These are phyloP conservation scores for Penicillium flavigenum DNA, from an alignment of 495 filamentous ascomycete species.

Conservation along the genomic window DNA sequence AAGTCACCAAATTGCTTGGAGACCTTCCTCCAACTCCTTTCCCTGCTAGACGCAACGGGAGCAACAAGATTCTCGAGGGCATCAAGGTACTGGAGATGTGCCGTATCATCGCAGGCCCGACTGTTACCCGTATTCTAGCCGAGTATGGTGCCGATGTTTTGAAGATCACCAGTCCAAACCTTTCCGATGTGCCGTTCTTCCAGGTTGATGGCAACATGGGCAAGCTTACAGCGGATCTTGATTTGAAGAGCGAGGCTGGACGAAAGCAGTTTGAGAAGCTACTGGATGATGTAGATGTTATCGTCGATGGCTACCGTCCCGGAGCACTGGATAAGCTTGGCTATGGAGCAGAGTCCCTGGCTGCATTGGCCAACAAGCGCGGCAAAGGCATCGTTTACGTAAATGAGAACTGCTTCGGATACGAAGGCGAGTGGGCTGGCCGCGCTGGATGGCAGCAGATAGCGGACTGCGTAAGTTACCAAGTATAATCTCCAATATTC, in stretches of 20 bases:
- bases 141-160: slow-evolving; percentile 68
- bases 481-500: neutral
- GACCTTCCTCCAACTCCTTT: slow-evolving; percentile 56
- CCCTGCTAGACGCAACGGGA: slow-evolving; percentile 30
- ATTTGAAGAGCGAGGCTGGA: slow-evolving; percentile 56
- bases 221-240: slow-evolving; percentile 58
- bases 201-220: slow-evolving; percentile 77
- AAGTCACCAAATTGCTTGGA: slow-evolving; percentile 46
- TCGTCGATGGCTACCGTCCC: slow-evolving; percentile 69
- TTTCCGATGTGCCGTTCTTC: slow-evolving; percentile 77
- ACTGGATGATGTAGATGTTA: slow-evolving; percentile 56
- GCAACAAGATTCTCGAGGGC: slow-evolving; percentile 34
- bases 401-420: slow-evolving; percentile 72
- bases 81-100: slow-evolving; percentile 65
- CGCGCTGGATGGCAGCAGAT: slow-evolving; percentile 58
- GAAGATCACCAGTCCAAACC: slow-evolving; percentile 66
- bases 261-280: slow-evolving; percentile 58
- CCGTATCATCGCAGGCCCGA: slow-evolving; percentile 60
- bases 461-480: slow-evolving; percentile 46
- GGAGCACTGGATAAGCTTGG: slow-evolving; percentile 65
- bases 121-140: slow-evolving; percentile 62
- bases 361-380: slow-evolving; percentile 48
- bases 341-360: slow-evolving; percentile 55
- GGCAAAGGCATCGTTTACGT: slow-evolving; percentile 68
- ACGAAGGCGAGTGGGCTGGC: slow-evolving; percentile 48